phyloP scores from a whole-genome alignment of 345 rosid species.

The Garcia nutans region DNA sequence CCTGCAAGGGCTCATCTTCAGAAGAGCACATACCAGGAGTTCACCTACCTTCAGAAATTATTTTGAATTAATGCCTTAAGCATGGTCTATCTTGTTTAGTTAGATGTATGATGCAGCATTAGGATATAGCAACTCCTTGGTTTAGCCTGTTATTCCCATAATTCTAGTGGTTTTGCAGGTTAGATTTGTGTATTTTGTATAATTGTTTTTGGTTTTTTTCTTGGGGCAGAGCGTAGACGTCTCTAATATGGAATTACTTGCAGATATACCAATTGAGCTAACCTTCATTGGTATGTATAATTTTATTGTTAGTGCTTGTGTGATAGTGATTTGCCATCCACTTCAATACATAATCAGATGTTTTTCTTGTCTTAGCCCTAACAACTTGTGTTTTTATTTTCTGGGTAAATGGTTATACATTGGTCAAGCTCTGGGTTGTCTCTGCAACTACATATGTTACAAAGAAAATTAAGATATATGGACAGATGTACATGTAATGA shows the following conservation, averaged over 20 bases:
- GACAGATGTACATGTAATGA: no score
- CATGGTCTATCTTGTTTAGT: slow-evolving; percentile 13
- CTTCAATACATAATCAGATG: neutral
- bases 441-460: no score
- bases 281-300: slow-evolving; percentile 16
- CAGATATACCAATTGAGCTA: neutral
- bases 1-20: slow-evolving; percentile 27
- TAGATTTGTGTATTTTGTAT: slow-evolving; percentile 20
- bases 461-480: no score
- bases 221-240: neutral
- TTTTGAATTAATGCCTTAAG: slow-evolving; percentile 22
- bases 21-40: slow-evolving; percentile 37
- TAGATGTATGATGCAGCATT: slow-evolving; percentile 27
- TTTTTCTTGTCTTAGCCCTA: neutral
- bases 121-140: slow-evolving; percentile 14
- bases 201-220: slow-evolving; percentile 5
- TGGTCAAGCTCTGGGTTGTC: neutral
- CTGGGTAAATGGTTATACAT: no score
- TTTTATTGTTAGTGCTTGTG: slow-evolving; percentile 12
- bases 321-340: neutral
- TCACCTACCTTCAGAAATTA: slow-evolving; percentile 45
- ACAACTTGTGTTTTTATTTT: no score
- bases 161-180: slow-evolving; percentile 25
- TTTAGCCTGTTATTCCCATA: slow-evolving; percentile 25
- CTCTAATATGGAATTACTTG: neutral